Evolutionary conservation across 2,329 filamentous ascomycete species (phyloP), one percentile per base, ranked within the genome.

Genomic region (Coniosporium tulheliwenetii): DNA sequence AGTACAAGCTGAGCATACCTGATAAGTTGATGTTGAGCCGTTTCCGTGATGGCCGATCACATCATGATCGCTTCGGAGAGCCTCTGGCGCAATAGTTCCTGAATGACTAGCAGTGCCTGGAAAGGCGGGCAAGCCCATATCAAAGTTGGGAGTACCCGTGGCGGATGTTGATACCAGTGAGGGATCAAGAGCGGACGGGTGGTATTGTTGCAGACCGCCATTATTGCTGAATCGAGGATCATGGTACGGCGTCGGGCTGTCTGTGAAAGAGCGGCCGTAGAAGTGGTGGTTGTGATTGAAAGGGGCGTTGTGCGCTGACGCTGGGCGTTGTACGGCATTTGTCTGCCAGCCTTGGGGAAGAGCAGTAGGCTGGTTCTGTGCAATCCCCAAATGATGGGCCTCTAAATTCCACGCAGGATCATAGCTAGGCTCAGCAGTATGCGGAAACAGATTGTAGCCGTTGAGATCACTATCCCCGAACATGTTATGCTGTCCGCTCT

Each of bases 11-110:
- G 19, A 26, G 19, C 19, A 26, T 26, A 26, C 19, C 19, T 26
- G 19, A 26, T 26, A 26, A 26, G 19, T 26, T 26, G 19, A 26
- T 7, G 19, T 26, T 26, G 19, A 26, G 19, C 19, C 19, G 19
- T 26, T 26, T 26, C 19, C 19, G 7, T 26, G 19, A 26, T 26
- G 19, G 19, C 19, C 19, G 19, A 26, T 26, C 19, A 26, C 19
- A 26, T 26, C 19, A 7, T n/a, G 14, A 8, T 35, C 12, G 32
- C 14, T 35, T 35, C 14, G 47, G 10, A 57, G 46, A 29, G 54
- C 50, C 32, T 55, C 53, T 9, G 54, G 54, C n/a, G 53, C 47
- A 41, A 57, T 50, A 9, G 51, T 56, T 5, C 43, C 45, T n/a
- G 45, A 32, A 29, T 44, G 47, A 30, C 49, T 48, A 10, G 41